Base-by-base conservation (phyloP, 2,329 filamentous ascomycete species). In the Elsinoe batatas region DNA sequence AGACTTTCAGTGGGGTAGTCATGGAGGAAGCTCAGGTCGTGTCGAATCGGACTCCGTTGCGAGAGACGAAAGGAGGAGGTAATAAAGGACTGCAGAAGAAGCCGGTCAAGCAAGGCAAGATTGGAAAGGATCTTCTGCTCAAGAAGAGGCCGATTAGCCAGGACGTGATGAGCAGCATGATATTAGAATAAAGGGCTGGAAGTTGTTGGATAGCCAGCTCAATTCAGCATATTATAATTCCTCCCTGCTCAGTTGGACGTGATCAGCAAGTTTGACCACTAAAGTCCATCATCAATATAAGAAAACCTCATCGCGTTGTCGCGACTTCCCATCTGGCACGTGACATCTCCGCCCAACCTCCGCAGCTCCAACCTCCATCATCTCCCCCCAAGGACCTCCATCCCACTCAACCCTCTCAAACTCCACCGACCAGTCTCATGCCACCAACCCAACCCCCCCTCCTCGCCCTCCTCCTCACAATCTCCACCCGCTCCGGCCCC, bases 401-500 rank as follows among this genome's bases (percentile, higher is more conserved):
- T 13, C 36, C n/a, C 11, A 6, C 35, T 30, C 30, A 53, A 13
- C 50, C 33, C n/a, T 7, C 47, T 22, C 15, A 22, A 15, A 13
- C 15, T 12, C 51, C 20, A 37, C 15, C 22, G 22, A 30, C 26
- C 26, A 43, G 40, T 40, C 18, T 13, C 42, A 55, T 55, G 38
- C 53, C 40, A 12, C 2, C 53, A 18, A 22, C 36, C 17, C 11
- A 80, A 62, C 74, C 79, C 42, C 79, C 76, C 59, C 75, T 84
- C 47, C 69, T 91, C 53, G 87, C 84, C 40, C 81, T 91, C 57
- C 81, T 88, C 53, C 79, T 91, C 37, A 81, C 90, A 61, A 82
- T 88, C 64, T 80, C 86, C 61, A 87, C 86, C 33, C 82, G 85
- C 61, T 85, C 88, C 63, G 88, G 89, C 13, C 87, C 89, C 26